These are phyloP conservation scores for Schizochytrium sp. DNA, from an alignment of 108 stramenopile species.

Conservation along the genomic window DNA sequence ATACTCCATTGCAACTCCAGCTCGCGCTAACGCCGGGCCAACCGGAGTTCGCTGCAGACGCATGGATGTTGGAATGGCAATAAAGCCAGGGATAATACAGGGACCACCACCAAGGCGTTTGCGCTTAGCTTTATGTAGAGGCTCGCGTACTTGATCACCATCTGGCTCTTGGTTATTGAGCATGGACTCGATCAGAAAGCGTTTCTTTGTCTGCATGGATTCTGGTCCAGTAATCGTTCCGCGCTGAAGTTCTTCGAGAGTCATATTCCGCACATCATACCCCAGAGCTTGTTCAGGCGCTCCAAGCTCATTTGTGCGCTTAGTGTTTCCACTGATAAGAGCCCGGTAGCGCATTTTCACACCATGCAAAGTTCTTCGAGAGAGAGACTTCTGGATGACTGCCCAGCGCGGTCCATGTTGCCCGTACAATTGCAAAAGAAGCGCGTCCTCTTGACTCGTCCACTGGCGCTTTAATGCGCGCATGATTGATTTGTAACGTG, in stretches of 20 bases:
- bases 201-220: conserved; percentile 1
- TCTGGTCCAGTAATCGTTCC: not conserved
- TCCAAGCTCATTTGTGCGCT: not conserved
- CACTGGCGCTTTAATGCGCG: conserved; percentile 42
- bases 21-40: not conserved
- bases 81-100: conserved; percentile 29
- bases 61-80: conserved; percentile 16
- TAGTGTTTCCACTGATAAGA: conserved; percentile 48
- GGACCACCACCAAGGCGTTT: not conserved
- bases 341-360: conserved; percentile 47
- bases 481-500: conserved; percentile 48
- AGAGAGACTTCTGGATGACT: conserved; percentile 23
- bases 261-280: conserved; percentile 11
- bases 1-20: not conserved
- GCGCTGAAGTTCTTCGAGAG: not conserved
- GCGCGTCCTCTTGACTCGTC: conserved; percentile 56
- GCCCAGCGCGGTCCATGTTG: conserved; percentile 40
- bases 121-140: not conserved
- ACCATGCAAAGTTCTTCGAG: conserved; percentile 2
- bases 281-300: conserved; percentile 22
- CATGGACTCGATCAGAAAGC: conserved; percentile 44
- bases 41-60: not conserved
- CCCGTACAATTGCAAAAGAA: conserved; percentile 38
- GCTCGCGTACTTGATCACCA: not conserved
- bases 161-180: not conserved